Base-by-base conservation (phyloP, 2,329 filamentous ascomycete species). In the Botrytis hyacinthi region DNA sequence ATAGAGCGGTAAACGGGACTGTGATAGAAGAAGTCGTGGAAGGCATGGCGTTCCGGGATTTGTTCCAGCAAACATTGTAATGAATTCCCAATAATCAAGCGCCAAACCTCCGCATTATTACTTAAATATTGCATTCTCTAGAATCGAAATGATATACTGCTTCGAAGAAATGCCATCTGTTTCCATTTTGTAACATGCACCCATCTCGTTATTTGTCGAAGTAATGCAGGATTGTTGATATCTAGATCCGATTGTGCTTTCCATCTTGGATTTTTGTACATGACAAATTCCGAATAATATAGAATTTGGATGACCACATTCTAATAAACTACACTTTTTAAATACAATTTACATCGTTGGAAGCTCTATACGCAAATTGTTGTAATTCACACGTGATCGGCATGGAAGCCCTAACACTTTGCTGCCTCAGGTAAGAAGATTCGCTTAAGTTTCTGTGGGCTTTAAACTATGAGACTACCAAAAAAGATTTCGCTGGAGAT, bases 401-500 rank as follows among this genome's bases (percentile, higher is more conserved):
- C 16, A 68, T 40, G 40, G 51, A 72, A 72, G 71, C 71, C 71
- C 71, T 72, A 72, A 72, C 18, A 57, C n/a, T 22, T 63, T 48
- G 16, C 3, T 72, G 71, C 71, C 71, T 72, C 63, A 72, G 71
- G 71, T 40, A 4, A 20, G 3, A 0, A 26, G 20, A 26, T 66
- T 54, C 71, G 65, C 71, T 68, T 66, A 72, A 72, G 44, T 59
- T 67, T 67, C 72, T 75, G 73, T 37, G 61, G 70, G 51, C 70
- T 70, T 74, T 73, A 66, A 73, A 73, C 54, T 69, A 32, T 57
- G 65, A 40, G 59, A 74, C 71, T 76, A 57, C 72, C 72, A 73
- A 76, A 74, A 75, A 75, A 71, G 66, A 73, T 74, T 74, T 76
- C 73, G 72, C 76, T 75, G 72, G 44, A 69, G 44, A 73, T 59